These are phyloP conservation scores for Blastobotrys ciferrii DNA, from an alignment of 1,139 yeast species.

Conservation along the genomic window DNA sequence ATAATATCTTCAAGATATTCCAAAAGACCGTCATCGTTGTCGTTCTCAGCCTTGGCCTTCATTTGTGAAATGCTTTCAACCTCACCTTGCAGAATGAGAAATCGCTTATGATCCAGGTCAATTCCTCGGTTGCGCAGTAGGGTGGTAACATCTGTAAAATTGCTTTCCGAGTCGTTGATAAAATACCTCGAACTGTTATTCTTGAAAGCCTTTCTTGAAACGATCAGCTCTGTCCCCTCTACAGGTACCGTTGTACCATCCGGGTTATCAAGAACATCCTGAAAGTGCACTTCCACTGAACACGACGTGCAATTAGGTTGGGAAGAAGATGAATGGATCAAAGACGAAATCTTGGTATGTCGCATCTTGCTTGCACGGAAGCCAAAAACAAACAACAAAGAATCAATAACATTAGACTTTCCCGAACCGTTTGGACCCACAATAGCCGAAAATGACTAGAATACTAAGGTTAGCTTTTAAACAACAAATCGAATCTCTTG, in stretches of 20 bases:
- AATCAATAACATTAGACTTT: conserved; percentile 94
- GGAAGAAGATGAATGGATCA: conserved; percentile 78
- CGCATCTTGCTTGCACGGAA: conserved; percentile 96
- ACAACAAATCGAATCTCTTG: not conserved
- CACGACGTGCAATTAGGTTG: conserved; percentile 69
- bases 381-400: conserved; percentile 94
- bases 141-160: conserved; percentile 75
- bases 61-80: conserved; percentile 98
- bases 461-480: conserved; percentile 13
- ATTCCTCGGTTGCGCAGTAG: conserved; percentile 81
- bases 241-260: conserved; percentile 44
- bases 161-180: conserved; percentile 67
- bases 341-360: conserved; percentile 85
- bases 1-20: conserved; percentile 96
- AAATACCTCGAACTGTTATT: conserved; percentile 78
- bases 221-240: conserved; percentile 59
- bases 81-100: conserved; percentile 93
- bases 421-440: conserved; percentile 99
- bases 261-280: conserved; percentile 67
- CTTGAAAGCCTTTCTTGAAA: conserved; percentile 75
- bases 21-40: conserved; percentile 86
- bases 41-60: conserved; percentile 95
- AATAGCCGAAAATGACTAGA: conserved; percentile 85
- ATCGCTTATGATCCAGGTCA: conserved; percentile 92
- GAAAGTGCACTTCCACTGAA: conserved; percentile 90